These are phyloP conservation scores for Suaeda aralocaspica DNA, from an alignment of 148 eudicot species.

Conservation along the genomic window DNA sequence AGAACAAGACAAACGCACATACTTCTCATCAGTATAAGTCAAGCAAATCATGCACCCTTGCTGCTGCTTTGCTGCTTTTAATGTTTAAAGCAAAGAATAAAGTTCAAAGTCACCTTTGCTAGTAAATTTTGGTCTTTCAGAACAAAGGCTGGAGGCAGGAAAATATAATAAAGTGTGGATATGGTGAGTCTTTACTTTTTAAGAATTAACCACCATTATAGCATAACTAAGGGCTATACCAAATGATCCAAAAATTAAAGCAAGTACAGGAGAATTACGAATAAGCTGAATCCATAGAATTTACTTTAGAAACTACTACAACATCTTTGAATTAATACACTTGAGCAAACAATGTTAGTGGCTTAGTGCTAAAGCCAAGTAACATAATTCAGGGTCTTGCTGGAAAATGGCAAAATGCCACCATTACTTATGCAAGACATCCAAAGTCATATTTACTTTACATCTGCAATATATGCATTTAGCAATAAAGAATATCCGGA, in stretches of 20 bases:
- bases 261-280: background rate
- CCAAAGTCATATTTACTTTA: background rate
- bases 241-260: background rate
- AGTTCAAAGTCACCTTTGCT: background rate
- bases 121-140: background rate
- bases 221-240: background rate
- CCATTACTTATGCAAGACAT: too few relatives aligned
- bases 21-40: too few relatives aligned
- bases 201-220: background rate
- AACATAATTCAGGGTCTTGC: background rate
- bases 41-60: too few relatives aligned
- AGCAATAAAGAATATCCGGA: background rate
- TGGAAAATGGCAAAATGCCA: background rate
- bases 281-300: background rate
- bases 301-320: too few relatives aligned
- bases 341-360: background rate
- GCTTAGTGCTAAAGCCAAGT: background rate
- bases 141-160: background rate
- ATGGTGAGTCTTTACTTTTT: background rate
- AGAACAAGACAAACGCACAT: too few relatives aligned
- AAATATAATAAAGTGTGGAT: background rate
- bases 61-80: background rate
- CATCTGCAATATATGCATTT: background rate
- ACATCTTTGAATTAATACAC: background rate
- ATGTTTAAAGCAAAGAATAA: background rate